Evolutionary conservation across 371 early-diverging fungal species (phyloP), one percentile per base, ranked within the genome.

Genomic region (Dinochytrium kinnereticum): DNA sequence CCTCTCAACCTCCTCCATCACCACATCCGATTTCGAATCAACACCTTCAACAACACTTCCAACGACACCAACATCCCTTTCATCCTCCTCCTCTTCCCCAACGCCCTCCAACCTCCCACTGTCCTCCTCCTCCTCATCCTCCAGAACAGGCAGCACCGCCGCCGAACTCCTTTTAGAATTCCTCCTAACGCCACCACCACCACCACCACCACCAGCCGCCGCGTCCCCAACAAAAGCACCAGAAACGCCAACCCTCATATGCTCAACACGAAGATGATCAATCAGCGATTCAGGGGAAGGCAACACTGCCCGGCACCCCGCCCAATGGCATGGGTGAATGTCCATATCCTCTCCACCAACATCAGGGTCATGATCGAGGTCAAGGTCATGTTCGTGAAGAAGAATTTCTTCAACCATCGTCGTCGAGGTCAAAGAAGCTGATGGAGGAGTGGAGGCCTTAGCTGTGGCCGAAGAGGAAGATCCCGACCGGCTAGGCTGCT

Each of bases 131-230:
- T 61, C 61, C 61, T 61, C 61, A 3, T 13, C 34, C 10, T 61
- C 61, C 61, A 61, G 36, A 3, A 61, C 61, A 7, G 61, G 61
- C 61, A 61, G 24, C 30, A 61, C 61, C 3, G 61, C 57, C 61
- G 61, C 36, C 15, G 15, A 15, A 15, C n/a, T 34, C 61, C 61
- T 31, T 36, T 61, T 61, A 5, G 55, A 13, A 53, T 5, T 26
- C 13, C 13, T 13, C 55, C 55, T 53, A 21, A 5, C 55, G n/a
- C 5, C 26, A 15, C 36, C 36, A 33, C 61, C 61, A 24, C 61
- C 61, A n/a, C n/a, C n/a, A n/a, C n/a, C n/a, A n/a, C n/a, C n/a
- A n/a, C n/a, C n/a, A n/a, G n/a, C n/a, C n/a, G n/a, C n/a, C n/a
- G n/a, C n/a, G 5, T 53, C 55, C 26, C 17, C 55, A 53, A 53